Base-by-base conservation (phyloP, 345 rosid genomes). In the Psidium friedrichsthalianum region DNA sequence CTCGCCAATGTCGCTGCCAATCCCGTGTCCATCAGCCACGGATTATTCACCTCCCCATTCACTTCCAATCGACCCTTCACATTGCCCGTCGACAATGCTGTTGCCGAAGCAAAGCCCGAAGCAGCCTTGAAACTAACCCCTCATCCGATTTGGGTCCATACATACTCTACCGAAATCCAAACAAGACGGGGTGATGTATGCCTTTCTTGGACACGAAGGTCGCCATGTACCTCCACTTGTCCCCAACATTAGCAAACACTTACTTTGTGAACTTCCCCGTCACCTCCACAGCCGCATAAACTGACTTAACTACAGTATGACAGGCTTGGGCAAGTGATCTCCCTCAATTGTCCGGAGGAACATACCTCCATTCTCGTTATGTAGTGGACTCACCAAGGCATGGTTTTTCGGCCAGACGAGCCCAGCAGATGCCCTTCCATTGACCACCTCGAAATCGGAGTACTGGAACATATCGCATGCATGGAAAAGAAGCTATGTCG, bases 171-270 rank as follows among this genome's bases (percentile, higher is more conserved):
- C 11, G 61, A 85, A 95, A 64, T 89, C 96, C 16, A 90, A 83
- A 40, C 86, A 89, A 51, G 87, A 88, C 44, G 83, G 83, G 85
- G 85, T 81, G 82, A 51, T 83, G 84, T 18, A 47, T 82, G 82
- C 91, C 91, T 44, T 87, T 92, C 92, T 92, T 94, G 21, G 95
- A 89, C 76, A 92, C 92, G 82, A 96, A 94, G 3, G 95, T 94
- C 55, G 92, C 95, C 0, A 95, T 96, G 90, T 91, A 94, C 20
- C 91, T 91, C 89, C 89, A 87, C 94, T 93, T 95, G 86, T 95
- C 94, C 20, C 97, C 96, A 3, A 90, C 92, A 1, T 84, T 90
- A 51, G 81, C 83, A 42, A 96, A 95, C 3, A 82, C 69, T 16
- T 93, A 95, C 86, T 11, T 87, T 2, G 18, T 22, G 3, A 97